Conservation (phyloP, 805 yeast species). For the Candida insectorum region DNA sequence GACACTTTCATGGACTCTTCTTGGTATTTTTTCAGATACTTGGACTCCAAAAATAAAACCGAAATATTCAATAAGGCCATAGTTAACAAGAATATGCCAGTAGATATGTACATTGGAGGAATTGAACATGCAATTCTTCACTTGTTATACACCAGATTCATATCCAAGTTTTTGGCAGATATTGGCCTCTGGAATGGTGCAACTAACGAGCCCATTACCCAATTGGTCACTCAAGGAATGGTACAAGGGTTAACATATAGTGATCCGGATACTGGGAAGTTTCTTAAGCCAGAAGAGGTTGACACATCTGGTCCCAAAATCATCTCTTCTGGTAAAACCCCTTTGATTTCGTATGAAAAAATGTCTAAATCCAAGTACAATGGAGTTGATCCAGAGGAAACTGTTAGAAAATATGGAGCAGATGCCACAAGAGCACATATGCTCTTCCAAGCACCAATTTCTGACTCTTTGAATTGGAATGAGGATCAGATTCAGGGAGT, state of each 20-base stretch:
- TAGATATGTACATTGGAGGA: slow-evolving; percentile 91
- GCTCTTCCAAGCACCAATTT: slow-evolving; percentile 85
- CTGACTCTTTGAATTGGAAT: slow-evolving; percentile 85
- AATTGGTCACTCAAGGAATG: slow-evolving; percentile 93
- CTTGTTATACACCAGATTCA: slow-evolving; percentile 78
- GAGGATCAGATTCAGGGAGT: slow-evolving; percentile 82
- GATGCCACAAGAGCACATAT: slow-evolving; percentile 95
- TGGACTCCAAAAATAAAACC: slow-evolving; percentile 63
- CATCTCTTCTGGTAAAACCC: slow-evolving; percentile 46
- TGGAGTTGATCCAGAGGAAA: slow-evolving; percentile 85
- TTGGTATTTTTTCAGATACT: slow-evolving; percentile 88
- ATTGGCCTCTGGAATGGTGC: slow-evolving; percentile 69
- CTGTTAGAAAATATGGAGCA: slow-evolving; percentile 77
- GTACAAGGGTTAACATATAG: slow-evolving; percentile 86
- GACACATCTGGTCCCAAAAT: slow-evolving; percentile 46
- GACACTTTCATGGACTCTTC: slow-evolving; percentile 98
- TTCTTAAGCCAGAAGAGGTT: slow-evolving; percentile 76
- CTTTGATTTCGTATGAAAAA: slow-evolving; percentile 70
- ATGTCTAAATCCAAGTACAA: slow-evolving; percentile 96
- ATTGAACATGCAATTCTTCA: slow-evolving; percentile 96
- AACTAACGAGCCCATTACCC: slow-evolving; percentile 76
- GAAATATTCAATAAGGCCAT: slow-evolving; percentile 45
- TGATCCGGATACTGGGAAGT: slow-evolving; percentile 70
- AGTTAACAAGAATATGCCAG: slow-evolving; percentile 54
- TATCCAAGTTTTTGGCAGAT: slow-evolving; percentile 71